Evolutionary conservation across 768 basidiomycete species (phyloP), one percentile per base, ranked within the genome.

Genomic region (Lactifluus piperatus): DNA sequence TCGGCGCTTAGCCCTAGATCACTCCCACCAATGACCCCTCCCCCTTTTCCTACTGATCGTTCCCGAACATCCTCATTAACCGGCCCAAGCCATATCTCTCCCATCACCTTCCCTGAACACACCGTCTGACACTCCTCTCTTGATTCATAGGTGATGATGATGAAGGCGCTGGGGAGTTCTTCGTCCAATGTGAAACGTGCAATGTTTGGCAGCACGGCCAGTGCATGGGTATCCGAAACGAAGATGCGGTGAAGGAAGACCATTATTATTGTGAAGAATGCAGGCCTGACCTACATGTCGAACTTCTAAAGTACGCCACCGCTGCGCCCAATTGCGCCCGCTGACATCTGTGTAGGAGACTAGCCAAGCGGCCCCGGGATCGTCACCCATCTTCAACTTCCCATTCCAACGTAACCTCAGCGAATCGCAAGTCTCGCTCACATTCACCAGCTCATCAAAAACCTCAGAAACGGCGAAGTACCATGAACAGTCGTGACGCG

Each of bases 161-260:
- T 68, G 81, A 82, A 53, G 85, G 87, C 69, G 91, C 89, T 52
- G 91, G 92, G 49, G 94, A 92, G 71, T 91, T 95, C 75, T 97
- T 97, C 91, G 92, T 97, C 51, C 89, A 93, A 71, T 99, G 95
- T 74, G 95, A 98, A 74, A 85, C 79, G 45, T 99, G 95, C 77
- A 90, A 94, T 68, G 91, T 91, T 56, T 99, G 95, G 95, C 95
- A 99, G 73, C 95, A 99, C 70, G 94, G 94, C 3, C 79, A 85
- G 10, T 99, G 97, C 75, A 92, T 99, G 84, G 95, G 94, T 43
- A 90, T 89, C 71, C 84, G 89, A 64, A 81, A 82, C 34, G 85
- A 88, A 68, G 83, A 83, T 66, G 79, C 82, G 66, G 79, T 88
- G 44, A 83, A 81, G 68, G 79, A 81, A 69, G 82, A 81, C 63